These are phyloP conservation scores for Paramecium bursaria DNA, from an alignment of 73 alveolate species.

Conservation along the genomic window DNA sequence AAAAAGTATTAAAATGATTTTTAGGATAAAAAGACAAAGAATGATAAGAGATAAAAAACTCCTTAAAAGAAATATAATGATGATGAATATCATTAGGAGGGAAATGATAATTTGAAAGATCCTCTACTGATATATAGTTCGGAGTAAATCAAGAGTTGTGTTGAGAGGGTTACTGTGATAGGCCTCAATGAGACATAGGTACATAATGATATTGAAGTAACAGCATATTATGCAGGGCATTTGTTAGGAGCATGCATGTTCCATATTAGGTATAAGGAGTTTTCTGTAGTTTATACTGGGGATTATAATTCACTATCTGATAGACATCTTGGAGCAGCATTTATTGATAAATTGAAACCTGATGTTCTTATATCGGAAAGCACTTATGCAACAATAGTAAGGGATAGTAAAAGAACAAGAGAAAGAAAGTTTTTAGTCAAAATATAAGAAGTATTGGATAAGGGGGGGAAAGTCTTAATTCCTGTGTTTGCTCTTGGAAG, in stretches of 20 bases:
- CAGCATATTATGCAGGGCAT: slow-evolving; percentile 99
- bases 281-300: slow-evolving; percentile 98
- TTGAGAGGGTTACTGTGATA: neutral
- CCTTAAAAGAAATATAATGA: no score
- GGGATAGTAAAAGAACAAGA: slow-evolving; percentile 97
- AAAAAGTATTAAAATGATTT: no score
- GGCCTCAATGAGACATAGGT: slow-evolving; percentile 14
- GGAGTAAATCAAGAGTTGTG: slow-evolving; percentile 47
- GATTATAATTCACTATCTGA: slow-evolving; percentile 97
- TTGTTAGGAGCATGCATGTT: slow-evolving; percentile 97
- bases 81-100: no score
- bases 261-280: slow-evolving; percentile 87
- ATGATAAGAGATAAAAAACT: no score
- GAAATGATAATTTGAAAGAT: no score
- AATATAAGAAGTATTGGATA: slow-evolving; percentile 95
- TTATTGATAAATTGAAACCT: slow-evolving; percentile 91
- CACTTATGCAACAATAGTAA: slow-evolving; percentile 86
- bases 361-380: slow-evolving; percentile 96
- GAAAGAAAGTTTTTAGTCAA: slow-evolving; percentile 96
- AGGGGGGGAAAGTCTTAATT: slow-evolving; percentile 98
- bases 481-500: slow-evolving; percentile 99
- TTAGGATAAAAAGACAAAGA: no score
- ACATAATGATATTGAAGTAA: slow-evolving; percentile 24
- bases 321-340: slow-evolving; percentile 97
- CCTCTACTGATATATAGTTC: slow-evolving; percentile 25